Evolutionary conservation across 164 flowering plant genomes (phyloP).

Genomic region (Amborella trichopoda): DNA sequence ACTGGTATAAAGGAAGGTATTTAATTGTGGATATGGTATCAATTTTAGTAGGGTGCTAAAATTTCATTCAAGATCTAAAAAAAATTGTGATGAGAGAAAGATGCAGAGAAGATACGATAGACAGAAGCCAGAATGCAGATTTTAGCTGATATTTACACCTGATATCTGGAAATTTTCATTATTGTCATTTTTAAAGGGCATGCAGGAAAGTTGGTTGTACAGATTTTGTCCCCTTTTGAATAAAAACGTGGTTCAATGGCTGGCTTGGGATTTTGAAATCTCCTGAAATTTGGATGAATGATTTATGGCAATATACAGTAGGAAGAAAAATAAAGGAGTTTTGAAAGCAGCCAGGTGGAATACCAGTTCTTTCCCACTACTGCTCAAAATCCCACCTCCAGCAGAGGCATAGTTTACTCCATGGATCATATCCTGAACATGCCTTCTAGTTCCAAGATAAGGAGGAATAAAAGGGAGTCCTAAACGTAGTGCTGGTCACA

Average conservation of each 20-base stretch:
- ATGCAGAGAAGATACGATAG: too few relatives aligned
- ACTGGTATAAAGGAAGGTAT: too few relatives aligned
- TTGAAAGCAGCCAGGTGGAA: neutral
- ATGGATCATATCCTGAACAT: constrained; percentile 50
- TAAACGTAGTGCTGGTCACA: constrained; percentile 43
- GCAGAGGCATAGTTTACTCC: constrained; percentile 96
- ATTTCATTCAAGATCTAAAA: too few relatives aligned
- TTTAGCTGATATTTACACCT: too few relatives aligned
- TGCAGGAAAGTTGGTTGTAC: neutral
- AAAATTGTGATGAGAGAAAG: too few relatives aligned
- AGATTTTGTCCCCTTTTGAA: too few relatives aligned
- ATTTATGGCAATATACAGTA: neutral
- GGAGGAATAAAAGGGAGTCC: constrained; percentile 87
- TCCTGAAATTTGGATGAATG: neutral
- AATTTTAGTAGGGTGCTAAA: too few relatives aligned
- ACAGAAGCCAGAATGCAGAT: too few relatives aligned
- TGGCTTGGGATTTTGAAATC: neutral
- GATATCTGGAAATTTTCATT: too few relatives aligned
- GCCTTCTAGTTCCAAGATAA: constrained; percentile 53
- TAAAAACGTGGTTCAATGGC: neutral
- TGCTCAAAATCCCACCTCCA: constrained; percentile 75
- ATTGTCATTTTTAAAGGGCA: too few relatives aligned
- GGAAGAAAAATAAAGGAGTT: neutral
- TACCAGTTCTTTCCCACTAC: constrained; percentile 90
- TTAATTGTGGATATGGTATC: too few relatives aligned